Evolutionary conservation across 2,329 filamentous ascomycete genomes (phyloP), one percentile per base, ranked within the genome.

Genomic region (Harringtonia lauricola): DNA sequence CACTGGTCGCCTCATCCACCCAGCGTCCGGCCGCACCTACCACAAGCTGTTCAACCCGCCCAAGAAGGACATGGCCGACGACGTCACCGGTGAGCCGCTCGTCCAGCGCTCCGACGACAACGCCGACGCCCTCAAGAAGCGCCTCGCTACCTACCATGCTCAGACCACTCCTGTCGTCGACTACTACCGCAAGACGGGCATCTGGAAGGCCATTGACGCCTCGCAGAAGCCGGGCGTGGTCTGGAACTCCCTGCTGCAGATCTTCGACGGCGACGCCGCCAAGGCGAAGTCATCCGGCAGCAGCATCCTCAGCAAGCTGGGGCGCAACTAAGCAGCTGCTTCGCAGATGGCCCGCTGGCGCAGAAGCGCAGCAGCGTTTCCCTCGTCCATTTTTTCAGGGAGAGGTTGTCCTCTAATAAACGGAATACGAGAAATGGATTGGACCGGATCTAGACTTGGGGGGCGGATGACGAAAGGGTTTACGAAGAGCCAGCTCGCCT

Each of bases 21-120:
- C 90, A 46, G 90, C 90, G 42, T 95, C 89, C 45, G 92, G 92
- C 53, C 88, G 92, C 60, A 88, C 86, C 55, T 98, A 98, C 74
- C 92, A 98, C 80, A 92, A 83, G 68, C 84, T 92, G 65, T 98
- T 98, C 81, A 96, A 95, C 79, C 92, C 92, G 41, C 92, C 92
- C 58, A 95, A 95, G 79, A 69, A 79, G 57, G 59, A 76, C 52
- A 96, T 96, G 92, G 94, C 81, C 63, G 92, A 98, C 66, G 92
- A 98, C 65, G 67, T 95, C 54, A 96, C 92, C 18, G 92, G 92
- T 64, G 92, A 98, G 75, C 89, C 90, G 39, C 74, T 98, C 54
- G 84, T 96, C 58, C 92, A 96, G 74, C 83, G 92, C 58, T 90
- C 85, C 53, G 92, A 98, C 64, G 92, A 98, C 72, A 98, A 96